Conservation (phyloP, 2,329 filamentous ascomycete species). For the Phoma sp. region DNA sequence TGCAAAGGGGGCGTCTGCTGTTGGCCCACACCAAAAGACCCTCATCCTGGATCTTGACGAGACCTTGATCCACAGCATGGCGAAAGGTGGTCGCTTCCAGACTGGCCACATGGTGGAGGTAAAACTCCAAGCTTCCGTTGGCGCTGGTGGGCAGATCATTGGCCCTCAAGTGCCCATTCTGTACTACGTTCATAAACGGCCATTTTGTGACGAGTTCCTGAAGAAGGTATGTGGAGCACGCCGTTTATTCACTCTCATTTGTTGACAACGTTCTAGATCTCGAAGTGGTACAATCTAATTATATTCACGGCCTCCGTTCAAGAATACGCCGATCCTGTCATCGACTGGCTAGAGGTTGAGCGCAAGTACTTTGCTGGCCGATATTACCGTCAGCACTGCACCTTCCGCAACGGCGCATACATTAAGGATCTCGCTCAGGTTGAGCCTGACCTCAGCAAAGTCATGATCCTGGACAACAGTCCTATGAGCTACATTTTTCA, state of each 20-base stretch:
- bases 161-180: constrained; percentile 94
- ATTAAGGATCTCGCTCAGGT: constrained; percentile 98
- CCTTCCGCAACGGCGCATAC: constrained; percentile 91
- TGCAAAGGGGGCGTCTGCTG: constrained; percentile 40
- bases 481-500: constrained; percentile 98
- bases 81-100: constrained; percentile 93
- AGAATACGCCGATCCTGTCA: constrained; percentile 97
- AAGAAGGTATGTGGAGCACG: constrained; percentile 71
- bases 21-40: constrained; percentile 74
- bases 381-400: constrained; percentile 98
- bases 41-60: constrained; percentile 95
- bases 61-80: constrained; percentile 97
- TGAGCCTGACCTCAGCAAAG: constrained; percentile 94
- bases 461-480: constrained; percentile 99
- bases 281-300: constrained; percentile 98
- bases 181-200: constrained; percentile 98
- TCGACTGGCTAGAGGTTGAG: constrained; percentile 97
- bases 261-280: constrained; percentile 64
- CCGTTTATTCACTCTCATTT: no score
- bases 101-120: constrained; percentile 99
- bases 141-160: constrained; percentile 70
- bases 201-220: constrained; percentile 95
- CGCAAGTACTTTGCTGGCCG: constrained; percentile 93
- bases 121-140: constrained; percentile 77
- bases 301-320: constrained; percentile 97